Percentiles rank a stretch among this genome's conserved stretches.
Conservation (phyloP, 306 rosid genomes). For the Malus fusca region DNA sequence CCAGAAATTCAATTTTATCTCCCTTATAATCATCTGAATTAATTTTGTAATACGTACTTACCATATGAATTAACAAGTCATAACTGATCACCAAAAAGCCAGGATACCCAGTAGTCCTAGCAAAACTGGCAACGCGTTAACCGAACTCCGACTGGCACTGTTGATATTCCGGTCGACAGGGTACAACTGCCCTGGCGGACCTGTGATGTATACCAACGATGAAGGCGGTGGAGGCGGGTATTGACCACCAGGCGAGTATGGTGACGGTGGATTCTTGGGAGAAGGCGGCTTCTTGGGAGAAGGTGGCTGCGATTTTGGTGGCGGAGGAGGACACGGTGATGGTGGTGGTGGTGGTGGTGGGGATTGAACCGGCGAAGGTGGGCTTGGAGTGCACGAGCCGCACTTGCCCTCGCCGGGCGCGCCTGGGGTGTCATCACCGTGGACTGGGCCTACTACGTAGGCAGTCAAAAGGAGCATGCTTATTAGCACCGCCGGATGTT, state of each 20-base stretch:
- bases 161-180: conserved; percentile 19
- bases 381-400: conserved; percentile 10
- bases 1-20: neutral
- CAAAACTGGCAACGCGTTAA: neutral
- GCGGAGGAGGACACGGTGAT: neutral
- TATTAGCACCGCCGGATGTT: neutral
- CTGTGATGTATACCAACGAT: conserved; percentile 26
- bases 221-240: conserved; percentile 24
- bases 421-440: neutral
- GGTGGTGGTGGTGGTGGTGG: neutral
- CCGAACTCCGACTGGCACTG: conserved; percentile 5
- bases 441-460: neutral
- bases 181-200: conserved; percentile 38
- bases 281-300: conserved; percentile 20
- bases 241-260: neutral
- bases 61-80: neutral
- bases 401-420: conserved; percentile 17
- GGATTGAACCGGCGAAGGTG: conserved; percentile 6
- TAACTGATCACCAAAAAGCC: conserved; percentile 6
- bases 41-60: neutral
- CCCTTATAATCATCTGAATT: neutral
- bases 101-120: conserved; percentile 19
- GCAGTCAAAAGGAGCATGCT: neutral
- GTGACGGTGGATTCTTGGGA: conserved; percentile 28
- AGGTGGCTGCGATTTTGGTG: conserved; percentile 6